Evolutionary conservation across 1,284 basidiomycete genomes (phyloP).

Genomic region (Fomitopsis pinicola): DNA sequence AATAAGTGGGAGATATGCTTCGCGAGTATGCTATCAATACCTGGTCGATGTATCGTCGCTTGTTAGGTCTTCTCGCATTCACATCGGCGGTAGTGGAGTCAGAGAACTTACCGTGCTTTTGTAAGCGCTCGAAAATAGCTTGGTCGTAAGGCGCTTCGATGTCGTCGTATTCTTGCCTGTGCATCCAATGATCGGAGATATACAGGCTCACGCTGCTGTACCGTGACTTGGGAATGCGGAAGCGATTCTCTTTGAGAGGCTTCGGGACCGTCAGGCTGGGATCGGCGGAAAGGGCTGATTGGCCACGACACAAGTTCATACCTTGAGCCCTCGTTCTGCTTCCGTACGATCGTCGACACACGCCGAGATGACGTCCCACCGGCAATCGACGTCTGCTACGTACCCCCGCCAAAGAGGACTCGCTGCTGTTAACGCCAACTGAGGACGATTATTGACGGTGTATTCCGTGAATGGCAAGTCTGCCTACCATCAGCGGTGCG

Average conservation of each 20-base stretch:
- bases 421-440: slow-evolving; percentile 93
- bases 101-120: slow-evolving; percentile 59
- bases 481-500: slow-evolving; percentile 85
- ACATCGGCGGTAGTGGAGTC: background rate
- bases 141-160: slow-evolving; percentile 79
- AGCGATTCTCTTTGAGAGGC: slow-evolving; percentile 75
- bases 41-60: slow-evolving; percentile 33
- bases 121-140: slow-evolving; percentile 66
- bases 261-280: slow-evolving; percentile 25
- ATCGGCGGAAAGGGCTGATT: background rate
- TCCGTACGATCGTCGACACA: slow-evolving; percentile 96
- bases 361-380: slow-evolving; percentile 98
- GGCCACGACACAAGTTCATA: slow-evolving; percentile 22
- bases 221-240: slow-evolving; percentile 89
- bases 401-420: slow-evolving; percentile 94
- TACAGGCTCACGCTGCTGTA: slow-evolving; percentile 97
- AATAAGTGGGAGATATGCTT: slow-evolving; percentile 95
- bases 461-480: background rate
- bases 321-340: slow-evolving; percentile 89
- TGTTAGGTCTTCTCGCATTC: background rate
- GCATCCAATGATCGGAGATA: slow-evolving; percentile 83
- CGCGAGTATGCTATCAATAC: slow-evolving; percentile 84
- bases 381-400: slow-evolving; percentile 93
- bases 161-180: slow-evolving; percentile 94
- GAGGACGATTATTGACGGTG: slow-evolving; percentile 5